phyloP scores from a whole-genome alignment of 2,329 filamentous ascomycete species.

The Apiospora phragmitis region DNA sequence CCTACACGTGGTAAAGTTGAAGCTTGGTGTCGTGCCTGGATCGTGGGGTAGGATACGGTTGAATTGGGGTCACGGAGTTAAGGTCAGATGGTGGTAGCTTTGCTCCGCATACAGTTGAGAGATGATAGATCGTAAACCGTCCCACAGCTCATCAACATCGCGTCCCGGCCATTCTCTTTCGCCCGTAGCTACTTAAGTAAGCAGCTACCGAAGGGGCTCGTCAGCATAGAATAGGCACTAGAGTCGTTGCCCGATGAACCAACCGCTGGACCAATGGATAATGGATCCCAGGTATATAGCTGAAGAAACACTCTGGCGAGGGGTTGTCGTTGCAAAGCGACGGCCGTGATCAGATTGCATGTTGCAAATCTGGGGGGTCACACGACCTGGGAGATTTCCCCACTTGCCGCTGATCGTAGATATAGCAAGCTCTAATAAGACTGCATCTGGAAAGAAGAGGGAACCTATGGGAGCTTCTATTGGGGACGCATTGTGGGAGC shows the following conservation, averaged over 20 bases:
- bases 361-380: slow-evolving; percentile 1
- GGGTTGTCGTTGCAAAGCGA: background rate
- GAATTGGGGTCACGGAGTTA: background rate
- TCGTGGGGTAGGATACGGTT: slow-evolving; percentile 3
- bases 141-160: background rate
- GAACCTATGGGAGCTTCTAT: background rate
- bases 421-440: background rate
- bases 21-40: slow-evolving; percentile 9
- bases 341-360: background rate
- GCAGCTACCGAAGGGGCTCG: background rate
- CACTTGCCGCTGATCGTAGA: background rate
- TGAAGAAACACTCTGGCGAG: background rate
- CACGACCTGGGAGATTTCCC: background rate
- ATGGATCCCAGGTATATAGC: background rate
- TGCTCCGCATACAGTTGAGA: background rate
- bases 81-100: slow-evolving; percentile 3
- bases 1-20: background rate
- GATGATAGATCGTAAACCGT: slow-evolving; percentile 1
- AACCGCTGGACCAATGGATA: background rate
- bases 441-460: slow-evolving; percentile 6
- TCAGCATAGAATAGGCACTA: background rate
- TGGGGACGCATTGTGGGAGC: background rate
- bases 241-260: background rate
- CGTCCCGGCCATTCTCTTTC: background rate
- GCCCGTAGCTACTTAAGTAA: background rate